Evolutionary conservation across 2,329 filamentous ascomycete species (phyloP).

Genomic region (Akanthomyces muscarius): DNA sequence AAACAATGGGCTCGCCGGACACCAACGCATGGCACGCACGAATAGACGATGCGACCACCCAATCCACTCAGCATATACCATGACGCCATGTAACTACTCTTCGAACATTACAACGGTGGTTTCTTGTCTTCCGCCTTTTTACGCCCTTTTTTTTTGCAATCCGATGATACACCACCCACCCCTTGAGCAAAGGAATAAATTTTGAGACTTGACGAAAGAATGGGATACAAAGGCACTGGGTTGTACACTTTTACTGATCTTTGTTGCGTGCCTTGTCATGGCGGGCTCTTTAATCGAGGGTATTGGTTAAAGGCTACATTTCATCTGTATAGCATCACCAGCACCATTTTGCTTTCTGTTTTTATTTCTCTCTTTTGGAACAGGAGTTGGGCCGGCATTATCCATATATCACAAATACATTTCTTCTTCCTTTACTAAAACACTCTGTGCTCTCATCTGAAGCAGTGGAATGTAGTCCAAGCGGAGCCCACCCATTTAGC

Average conservation of each 20-base stretch:
- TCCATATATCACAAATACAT: constrained; percentile 6
- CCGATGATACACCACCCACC: constrained; percentile 1
- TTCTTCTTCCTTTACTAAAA: neutral
- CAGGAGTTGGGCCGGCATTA: constrained; percentile 7
- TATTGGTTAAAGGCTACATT: neutral
- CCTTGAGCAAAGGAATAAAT: neutral
- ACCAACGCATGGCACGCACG: neutral
- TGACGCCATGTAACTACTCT: neutral
- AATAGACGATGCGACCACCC: neutral
- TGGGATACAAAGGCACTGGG: neutral
- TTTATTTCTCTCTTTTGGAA: neutral
- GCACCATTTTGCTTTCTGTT: neutral
- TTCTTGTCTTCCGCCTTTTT: neutral
- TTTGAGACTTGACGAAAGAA: constrained; percentile 8
- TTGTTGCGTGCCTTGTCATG: neutral
- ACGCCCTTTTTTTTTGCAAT: neutral
- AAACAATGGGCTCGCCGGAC: neutral
- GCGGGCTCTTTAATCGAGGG: neutral
- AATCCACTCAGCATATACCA: neutral
- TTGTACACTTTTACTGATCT: neutral
- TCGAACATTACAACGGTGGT: neutral
- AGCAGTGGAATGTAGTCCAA: neutral
- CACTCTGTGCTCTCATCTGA: neutral
- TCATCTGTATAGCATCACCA: neutral
- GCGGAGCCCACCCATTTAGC: neutral